Conservation (phyloP, 306 rosid genomes). For the Cotoneaster glaucophyllus region DNA sequence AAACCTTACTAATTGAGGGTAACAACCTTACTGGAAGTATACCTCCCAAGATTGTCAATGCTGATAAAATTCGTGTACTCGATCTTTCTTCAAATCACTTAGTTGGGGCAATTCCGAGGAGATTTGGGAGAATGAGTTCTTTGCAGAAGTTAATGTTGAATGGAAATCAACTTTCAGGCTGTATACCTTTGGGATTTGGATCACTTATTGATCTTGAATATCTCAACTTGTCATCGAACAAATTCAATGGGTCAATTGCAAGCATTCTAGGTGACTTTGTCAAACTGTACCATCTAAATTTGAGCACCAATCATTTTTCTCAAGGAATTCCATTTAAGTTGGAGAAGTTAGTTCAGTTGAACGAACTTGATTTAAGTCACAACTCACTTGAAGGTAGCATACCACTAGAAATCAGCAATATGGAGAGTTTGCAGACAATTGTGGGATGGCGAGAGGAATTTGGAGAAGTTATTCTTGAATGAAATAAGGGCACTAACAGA, state of each 20-base stretch:
- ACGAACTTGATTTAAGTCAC: not conserved
- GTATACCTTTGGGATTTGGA: not conserved
- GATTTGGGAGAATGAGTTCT: not conserved
- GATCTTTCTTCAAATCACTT: not conserved
- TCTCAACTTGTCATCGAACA: conserved; percentile 18
- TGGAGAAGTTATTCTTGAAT: too few relatives aligned
- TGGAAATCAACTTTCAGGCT: not conserved
- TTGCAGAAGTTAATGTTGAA: not conserved
- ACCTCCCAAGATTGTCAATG: conserved; percentile 13
- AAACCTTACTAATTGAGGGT: conserved; percentile 15
- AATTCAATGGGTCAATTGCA: conserved; percentile 13
- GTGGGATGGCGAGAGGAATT: not conserved
- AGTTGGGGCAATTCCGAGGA: not conserved
- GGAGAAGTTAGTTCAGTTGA: not conserved
- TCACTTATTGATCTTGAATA: not conserved
- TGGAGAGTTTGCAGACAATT: not conserved
- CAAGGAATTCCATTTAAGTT: too few relatives aligned
- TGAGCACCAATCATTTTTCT: too few relatives aligned
- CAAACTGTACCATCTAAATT: too few relatives aligned
- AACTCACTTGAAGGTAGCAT: not conserved
- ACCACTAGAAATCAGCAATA: not conserved
- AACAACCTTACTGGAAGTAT: conserved; percentile 12
- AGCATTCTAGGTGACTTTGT: conserved; percentile 6
- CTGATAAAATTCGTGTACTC: not conserved
- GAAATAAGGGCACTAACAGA: not conserved